phyloP scores from a whole-genome alignment of 352 stramenopile genomes.

The Globisporangium perplexum region DNA sequence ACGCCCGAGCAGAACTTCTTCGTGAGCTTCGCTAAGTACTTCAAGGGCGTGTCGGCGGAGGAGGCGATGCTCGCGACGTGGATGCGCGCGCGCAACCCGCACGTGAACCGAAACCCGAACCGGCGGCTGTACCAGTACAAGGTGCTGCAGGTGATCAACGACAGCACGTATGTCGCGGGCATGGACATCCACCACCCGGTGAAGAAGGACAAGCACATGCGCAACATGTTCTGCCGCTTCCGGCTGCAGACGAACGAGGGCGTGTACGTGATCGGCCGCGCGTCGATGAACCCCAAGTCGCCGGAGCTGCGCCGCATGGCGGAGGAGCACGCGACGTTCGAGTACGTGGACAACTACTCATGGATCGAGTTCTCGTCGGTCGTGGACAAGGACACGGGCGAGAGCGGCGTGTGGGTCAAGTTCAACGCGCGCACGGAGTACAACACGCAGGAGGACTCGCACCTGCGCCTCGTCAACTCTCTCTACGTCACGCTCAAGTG shows the following conservation, averaged over 20 bases:
- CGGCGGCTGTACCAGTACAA: constrained; percentile 34
- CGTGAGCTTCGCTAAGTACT: constrained; percentile 47
- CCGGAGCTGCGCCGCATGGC: constrained; percentile 26
- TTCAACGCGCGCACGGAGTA: constrained; percentile 57
- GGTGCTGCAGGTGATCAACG: constrained; percentile 39
- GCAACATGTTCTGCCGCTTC: constrained; percentile 38
- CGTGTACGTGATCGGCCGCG: constrained; percentile 51
- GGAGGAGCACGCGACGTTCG: constrained; percentile 31
- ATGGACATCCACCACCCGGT: constrained; percentile 44
- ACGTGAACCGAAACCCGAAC: constrained; percentile 19
- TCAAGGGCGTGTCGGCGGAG: constrained; percentile 27
- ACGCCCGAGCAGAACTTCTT: constrained; percentile 35
- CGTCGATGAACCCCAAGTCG: constrained; percentile 47
- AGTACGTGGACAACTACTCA: constrained; percentile 49
- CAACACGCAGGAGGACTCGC: constrained; percentile 51
- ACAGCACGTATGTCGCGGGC: constrained; percentile 41
- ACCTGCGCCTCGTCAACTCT: constrained; percentile 42
- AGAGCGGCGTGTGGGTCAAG: constrained; percentile 46
- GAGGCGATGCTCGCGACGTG: constrained; percentile 39
- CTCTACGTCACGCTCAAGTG: constrained; percentile 48
- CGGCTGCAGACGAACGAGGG: constrained; percentile 38
- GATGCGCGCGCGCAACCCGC: constrained; percentile 20
- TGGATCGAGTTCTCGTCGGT: constrained; percentile 45
- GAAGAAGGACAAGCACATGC: constrained; percentile 41
- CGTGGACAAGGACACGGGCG: constrained; percentile 21